Evolutionary conservation across 768 basidiomycete species (phyloP), one percentile per base, ranked within the genome.

Genomic region (Coprinopsis cinerea): DNA sequence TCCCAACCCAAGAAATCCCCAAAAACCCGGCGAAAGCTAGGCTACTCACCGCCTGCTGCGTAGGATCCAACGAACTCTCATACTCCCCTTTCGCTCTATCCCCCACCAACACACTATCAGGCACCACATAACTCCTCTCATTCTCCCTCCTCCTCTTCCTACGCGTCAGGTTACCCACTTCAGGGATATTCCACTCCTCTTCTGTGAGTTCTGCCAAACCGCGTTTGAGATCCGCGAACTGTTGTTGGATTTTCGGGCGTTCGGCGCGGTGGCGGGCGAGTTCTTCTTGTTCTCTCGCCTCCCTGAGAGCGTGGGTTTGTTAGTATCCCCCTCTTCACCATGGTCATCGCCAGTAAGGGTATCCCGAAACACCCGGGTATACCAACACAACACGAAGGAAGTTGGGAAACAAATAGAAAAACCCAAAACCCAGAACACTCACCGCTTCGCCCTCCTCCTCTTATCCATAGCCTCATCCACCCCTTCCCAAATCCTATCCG

Each of bases 151-250:
- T 75, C 68, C 92, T 88, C 73, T 90, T 93, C 34, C 32, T 30
- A 58, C 91, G 79, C 42, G 93, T 95, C 54, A 98, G 75, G 71
- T 98, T 97, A 44, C 90, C 89, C 44, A 96, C 95, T 71, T 99
- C 95, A 15, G 95, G 94, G 57, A 97, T 85, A 57, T 70, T 88
- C 96, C 96, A 97, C 67, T 98, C 93, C 25, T 78, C 74, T 58
- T 97, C 95, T 1, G 88, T 88, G 15, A 98, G 86, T 3, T 79
- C 78, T 3, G 88, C 77, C 20, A 99, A 69, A 18, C 89, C 91
- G 39, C 95, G 81, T 66, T 99, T 99, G 53, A 98, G 68, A 67
- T 99, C 96, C 0, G 91, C 83, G 60, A 97, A 98, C 62, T 96
- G 93, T 56, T 88, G 88, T 59, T 96, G 93, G 35, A 99, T 87